Conservation (phyloP, 805 yeast genomes). For the Suhomyces emberorum region DNA sequence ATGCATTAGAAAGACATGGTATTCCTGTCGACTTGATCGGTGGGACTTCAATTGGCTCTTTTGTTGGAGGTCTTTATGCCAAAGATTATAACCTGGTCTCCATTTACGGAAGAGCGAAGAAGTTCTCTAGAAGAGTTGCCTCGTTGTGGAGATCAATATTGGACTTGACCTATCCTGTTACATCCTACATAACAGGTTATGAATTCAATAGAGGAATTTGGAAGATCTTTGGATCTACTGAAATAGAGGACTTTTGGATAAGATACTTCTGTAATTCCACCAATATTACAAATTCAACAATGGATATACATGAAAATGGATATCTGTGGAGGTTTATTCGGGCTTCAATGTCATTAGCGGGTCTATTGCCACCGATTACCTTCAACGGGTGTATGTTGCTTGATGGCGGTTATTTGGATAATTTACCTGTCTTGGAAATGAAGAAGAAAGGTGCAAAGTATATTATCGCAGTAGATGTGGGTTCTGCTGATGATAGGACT, state of each 20-base stretch:
- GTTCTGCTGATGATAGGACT: slow-evolving; percentile 87
- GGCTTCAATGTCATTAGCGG: slow-evolving; percentile 96
- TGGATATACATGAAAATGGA: slow-evolving; percentile 92
- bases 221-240: slow-evolving; percentile 88
- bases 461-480: slow-evolving; percentile 93
- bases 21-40: slow-evolving; percentile 93
- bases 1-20: slow-evolving; percentile 86
- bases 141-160: slow-evolving; percentile 81
- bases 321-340: slow-evolving; percentile 94
- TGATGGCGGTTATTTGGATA: slow-evolving; percentile 96
- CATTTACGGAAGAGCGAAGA: slow-evolving; percentile 84
- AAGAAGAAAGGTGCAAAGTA: slow-evolving; percentile 80
- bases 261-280: slow-evolving; percentile 87
- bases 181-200: slow-evolving; percentile 95
- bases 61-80: slow-evolving; percentile 94
- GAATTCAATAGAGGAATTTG: slow-evolving; percentile 97
- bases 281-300: slow-evolving; percentile 87
- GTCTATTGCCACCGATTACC: slow-evolving; percentile 83
- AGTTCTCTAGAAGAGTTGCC: slow-evolving; percentile 76
- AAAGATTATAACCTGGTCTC: slow-evolving; percentile 89
- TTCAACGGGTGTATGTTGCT: slow-evolving; percentile 88
- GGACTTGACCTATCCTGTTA: slow-evolving; percentile 89
- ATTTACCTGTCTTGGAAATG: slow-evolving; percentile 91
- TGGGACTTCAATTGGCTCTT: slow-evolving; percentile 95
- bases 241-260: slow-evolving; percentile 96